Conservation (phyloP, 441 rosid genomes). For the Erodium trifolium region DNA sequence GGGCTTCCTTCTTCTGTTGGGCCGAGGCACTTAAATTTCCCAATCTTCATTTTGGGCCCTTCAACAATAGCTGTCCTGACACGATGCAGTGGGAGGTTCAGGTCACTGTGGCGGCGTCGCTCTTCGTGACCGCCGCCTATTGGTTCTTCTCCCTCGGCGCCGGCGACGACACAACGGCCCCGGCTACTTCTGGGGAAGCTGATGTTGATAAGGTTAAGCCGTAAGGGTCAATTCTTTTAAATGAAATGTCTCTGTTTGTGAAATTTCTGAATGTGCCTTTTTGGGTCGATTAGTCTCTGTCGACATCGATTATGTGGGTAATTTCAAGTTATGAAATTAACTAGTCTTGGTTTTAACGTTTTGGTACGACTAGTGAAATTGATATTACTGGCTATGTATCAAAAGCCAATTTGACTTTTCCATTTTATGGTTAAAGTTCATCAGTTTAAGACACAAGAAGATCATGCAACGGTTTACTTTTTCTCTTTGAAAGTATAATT, state of each 20-base stretch:
- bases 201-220: conserved; percentile 30
- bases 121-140: conserved; percentile 44
- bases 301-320: too few species aligned
- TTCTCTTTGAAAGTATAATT: too few species aligned
- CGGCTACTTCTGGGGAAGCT: conserved; percentile 30
- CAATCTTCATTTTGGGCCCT: too few species aligned
- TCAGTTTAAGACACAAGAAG: too few species aligned
- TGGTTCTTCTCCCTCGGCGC: conserved; percentile 46
- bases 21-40: too few species aligned
- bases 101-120: conserved; percentile 58
- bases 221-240: conserved; percentile 48
- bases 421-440: not conserved
- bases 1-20: too few species aligned
- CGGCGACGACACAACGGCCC: conserved; percentile 34
- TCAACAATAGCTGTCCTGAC: too few species aligned
- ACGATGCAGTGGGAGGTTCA: conserved; percentile 95
- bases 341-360: not conserved
- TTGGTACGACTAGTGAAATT: not conserved
- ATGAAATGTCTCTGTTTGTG: not conserved
- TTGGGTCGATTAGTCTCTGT: not conserved
- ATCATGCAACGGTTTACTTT: not conserved
- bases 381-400: not conserved
- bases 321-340: not conserved
- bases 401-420: too few species aligned
- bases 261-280: not conserved